Evolutionary conservation across 2,329 filamentous ascomycete species (phyloP).

Genomic region (Colletotrichum sp.): DNA sequence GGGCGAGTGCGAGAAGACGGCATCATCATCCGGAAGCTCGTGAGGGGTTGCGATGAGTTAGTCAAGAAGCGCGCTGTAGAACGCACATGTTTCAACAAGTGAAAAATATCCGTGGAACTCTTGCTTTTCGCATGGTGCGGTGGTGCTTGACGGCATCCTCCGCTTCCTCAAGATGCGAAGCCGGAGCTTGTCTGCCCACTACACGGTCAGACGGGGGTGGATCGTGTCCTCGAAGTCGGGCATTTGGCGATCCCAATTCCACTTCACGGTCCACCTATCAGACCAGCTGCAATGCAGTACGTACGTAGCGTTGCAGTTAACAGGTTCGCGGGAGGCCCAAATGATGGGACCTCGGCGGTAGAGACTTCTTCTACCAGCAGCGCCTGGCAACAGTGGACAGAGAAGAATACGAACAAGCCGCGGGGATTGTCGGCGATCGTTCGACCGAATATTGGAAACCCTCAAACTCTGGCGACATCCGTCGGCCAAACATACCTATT

Average conservation of each 20-base stretch:
- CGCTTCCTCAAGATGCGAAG: not conserved
- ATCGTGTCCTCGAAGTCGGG: not conserved
- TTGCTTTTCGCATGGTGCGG: not conserved
- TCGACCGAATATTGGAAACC: not conserved
- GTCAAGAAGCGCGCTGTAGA: not conserved
- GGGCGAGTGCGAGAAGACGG: not conserved
- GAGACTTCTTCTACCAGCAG: not conserved
- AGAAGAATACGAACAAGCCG: not conserved
- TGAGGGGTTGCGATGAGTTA: not conserved
- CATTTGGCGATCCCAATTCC: not conserved
- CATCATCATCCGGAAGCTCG: not conserved
- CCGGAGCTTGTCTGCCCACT: not conserved
- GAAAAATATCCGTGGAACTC: not conserved
- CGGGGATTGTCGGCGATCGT: not conserved
- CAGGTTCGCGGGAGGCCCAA: not conserved
- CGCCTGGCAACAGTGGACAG: not conserved
- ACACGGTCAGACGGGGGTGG: not conserved
- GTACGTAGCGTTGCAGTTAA: not conserved
- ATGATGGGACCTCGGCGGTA: not conserved
- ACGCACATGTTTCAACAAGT: not conserved
- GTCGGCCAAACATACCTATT: not conserved
- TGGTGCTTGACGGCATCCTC: not conserved
- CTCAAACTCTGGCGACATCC: not conserved
- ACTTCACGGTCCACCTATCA: not conserved
- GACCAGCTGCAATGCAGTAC: not conserved